Evolutionary conservation across 495 filamentous ascomycete species (phyloP), one percentile per base, ranked within the genome.

Genomic region (Physcia stellaris): DNA sequence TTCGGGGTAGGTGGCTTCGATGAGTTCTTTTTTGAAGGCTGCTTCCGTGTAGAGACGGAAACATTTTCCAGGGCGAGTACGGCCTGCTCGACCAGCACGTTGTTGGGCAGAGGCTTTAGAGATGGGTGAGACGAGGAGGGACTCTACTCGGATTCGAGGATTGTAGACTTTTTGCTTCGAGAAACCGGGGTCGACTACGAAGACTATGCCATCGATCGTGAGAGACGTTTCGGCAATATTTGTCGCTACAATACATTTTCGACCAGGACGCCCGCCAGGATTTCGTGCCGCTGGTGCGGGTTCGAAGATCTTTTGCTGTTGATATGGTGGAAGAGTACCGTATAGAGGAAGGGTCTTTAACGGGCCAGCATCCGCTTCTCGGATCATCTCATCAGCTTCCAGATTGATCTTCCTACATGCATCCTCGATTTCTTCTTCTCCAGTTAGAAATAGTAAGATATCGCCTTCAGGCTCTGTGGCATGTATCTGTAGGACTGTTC

Each of bases 91-190:
- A 79, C 90, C 90, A 48, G 92, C 92, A 60, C 92, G 70, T 60
- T 99, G 92, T 48, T 95, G 86, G 0, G 92, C 92, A n/a, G 90
- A 96, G 10, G 92, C 92, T 61, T 93, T 94, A 23, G 88, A 95
- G 38, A 96, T 96, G 4, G 92, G 83, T 10, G 92, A 94, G 4
- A 99, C 87, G 4, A 99, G 65, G 2, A 99, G 66, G 0, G 92
- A 96, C 58, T 99, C 92, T 28, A 96, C 87, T 53, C 92, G 81
- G 40, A 94, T 83, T 37, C 92, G 78, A 18, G 92, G 88, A 53
- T 96, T 94, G 70, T 96, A 99, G 45, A 99, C 86, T 62, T 99
- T 99, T 56, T 99, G 92, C 68, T 99, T 99, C 57, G 83, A 93
- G 63, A 99, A 99, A 16, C 92, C 92, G 5, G 92, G 90, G 54